Percentiles rank a stretch among this genome's conserved stretches.
phyloP scores from a whole-genome alignment of 495 filamentous ascomycete species.

The Hypoxylon fuscum region DNA sequence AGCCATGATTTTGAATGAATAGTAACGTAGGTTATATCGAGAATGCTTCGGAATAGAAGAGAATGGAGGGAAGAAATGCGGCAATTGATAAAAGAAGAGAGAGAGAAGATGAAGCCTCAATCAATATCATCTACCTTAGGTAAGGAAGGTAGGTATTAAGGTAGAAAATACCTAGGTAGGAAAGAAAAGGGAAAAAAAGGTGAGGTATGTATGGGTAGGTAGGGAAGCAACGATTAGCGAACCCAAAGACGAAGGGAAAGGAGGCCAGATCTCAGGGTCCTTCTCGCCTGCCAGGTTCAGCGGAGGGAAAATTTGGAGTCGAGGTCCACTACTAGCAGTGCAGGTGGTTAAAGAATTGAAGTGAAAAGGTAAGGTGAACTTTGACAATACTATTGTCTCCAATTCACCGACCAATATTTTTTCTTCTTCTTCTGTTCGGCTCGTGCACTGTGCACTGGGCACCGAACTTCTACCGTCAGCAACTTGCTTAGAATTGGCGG shows the following conservation, averaged over 20 bases:
- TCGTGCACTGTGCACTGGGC: no score
- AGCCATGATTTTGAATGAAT: constrained; percentile 45
- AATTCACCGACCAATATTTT: no score
- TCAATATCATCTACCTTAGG: no score
- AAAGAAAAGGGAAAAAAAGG: constrained; percentile 32
- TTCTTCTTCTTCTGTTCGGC: no score
- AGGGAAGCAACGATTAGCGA: constrained; percentile 13
- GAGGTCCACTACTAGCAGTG: constrained; percentile 15
- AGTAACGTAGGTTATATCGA: constrained; percentile 9
- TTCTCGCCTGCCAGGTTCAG: constrained; percentile 27
- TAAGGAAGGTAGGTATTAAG: no score
- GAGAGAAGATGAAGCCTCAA: constrained; percentile 10
- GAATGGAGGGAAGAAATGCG: constrained; percentile 32
- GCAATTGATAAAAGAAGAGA: constrained; percentile 16
- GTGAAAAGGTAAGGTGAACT: constrained; percentile 20
- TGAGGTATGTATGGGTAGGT: constrained; percentile 7
- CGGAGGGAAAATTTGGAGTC: constrained; percentile 36
- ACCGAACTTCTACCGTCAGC: constrained; percentile 25
- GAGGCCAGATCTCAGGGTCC: constrained; percentile 48
- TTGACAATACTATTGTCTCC: neutral
- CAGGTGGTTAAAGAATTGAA: constrained; percentile 14
- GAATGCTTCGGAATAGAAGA: constrained; percentile 10
- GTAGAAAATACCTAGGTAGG: no score
- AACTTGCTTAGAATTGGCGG: no score
- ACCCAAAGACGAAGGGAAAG: constrained; percentile 32